Conservation (phyloP, 164 flowering plant genomes). For the Vitis labrusca region DNA sequence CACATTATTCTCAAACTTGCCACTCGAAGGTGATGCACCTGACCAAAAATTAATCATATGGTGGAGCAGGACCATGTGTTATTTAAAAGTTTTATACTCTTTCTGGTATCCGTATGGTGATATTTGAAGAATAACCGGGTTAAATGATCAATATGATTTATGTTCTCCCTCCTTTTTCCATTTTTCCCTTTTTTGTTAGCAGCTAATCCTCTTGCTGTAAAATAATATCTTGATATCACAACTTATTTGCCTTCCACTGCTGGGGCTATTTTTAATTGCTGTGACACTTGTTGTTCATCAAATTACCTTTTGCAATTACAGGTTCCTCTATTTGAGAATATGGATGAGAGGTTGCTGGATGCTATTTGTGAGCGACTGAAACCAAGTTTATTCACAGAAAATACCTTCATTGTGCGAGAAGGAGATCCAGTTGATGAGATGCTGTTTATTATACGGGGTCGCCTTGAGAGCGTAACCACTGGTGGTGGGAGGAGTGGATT, state of each 20-base stretch:
- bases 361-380: conserved; percentile 96
- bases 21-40: background rate
- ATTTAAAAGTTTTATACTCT: background rate
- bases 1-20: background rate
- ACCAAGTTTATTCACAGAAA: conserved; percentile 80
- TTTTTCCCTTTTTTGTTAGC: background rate
- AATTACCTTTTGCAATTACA: conserved; percentile 12
- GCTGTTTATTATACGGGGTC: conserved; percentile 96
- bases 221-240: background rate
- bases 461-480: conserved; percentile 91
- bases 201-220: background rate
- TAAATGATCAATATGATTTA: no score
- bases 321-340: conserved; percentile 92
- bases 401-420: conserved; percentile 80
- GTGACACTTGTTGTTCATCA: background rate
- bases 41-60: background rate
- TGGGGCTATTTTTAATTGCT: background rate
- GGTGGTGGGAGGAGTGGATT: conserved; percentile 98
- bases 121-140: background rate
- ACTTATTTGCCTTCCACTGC: background rate
- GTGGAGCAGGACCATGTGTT: background rate
- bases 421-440: conserved; percentile 99
- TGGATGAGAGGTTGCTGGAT: conserved; percentile 97
- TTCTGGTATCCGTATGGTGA: background rate
- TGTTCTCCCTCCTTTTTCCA: no score